These are phyloP conservation scores for Blepharisma undulans DNA, from an alignment of 169 alveolate species.

Conservation along the genomic window DNA sequence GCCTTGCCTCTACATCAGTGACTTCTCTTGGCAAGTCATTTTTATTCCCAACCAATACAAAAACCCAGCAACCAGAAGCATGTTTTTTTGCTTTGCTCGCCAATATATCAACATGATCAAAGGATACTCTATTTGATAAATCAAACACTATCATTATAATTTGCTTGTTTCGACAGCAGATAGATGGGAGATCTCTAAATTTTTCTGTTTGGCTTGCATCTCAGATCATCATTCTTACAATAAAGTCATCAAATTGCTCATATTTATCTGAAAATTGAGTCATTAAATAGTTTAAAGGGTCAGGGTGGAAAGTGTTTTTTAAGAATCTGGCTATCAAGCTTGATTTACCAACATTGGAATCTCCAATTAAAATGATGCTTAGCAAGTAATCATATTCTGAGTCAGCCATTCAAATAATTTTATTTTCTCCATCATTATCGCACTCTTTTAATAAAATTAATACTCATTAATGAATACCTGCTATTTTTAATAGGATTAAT, in stretches of 20 bases:
- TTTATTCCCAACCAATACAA: constrained; percentile 95
- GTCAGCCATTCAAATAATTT: no score
- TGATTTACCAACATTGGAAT: background rate
- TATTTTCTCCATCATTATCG: no score
- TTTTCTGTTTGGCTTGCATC: no score
- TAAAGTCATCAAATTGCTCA: no score
- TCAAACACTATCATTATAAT: constrained; percentile 97
- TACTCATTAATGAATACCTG: no score
- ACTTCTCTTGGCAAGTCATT: constrained; percentile 94
- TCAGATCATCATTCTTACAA: no score
- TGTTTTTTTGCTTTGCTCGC: constrained; percentile 93
- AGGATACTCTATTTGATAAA: constrained; percentile 92
- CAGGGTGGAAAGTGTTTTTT: background rate
- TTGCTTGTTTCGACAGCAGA: no score
- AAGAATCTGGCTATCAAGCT: background rate
- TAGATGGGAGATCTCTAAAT: no score
- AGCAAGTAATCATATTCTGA: background rate
- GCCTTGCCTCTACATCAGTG: constrained; percentile 90
- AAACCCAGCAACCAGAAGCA: constrained; percentile 92
- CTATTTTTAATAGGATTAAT: no score
- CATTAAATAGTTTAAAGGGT: no score
- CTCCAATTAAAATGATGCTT: background rate
- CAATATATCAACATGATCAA: constrained; percentile 93
- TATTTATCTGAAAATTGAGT: no score
- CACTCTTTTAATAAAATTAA: no score